Percentiles rank a stretch among this genome's conserved stretches.
Conservation (phyloP, 2,329 filamentous ascomycete species). For the Fusarium sp. region DNA sequence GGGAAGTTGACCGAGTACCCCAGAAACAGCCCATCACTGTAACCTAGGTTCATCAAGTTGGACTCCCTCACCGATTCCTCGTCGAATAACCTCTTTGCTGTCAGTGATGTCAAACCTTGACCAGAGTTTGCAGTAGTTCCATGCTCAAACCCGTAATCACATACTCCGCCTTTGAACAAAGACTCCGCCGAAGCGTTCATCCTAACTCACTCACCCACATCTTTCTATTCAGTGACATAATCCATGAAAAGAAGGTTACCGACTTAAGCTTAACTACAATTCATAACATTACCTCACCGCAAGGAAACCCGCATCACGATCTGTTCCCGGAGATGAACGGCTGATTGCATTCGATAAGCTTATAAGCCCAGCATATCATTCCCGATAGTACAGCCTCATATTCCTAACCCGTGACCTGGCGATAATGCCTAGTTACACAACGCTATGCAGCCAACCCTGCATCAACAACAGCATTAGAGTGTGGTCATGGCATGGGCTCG, state of each 20-base stretch:
- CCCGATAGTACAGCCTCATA: neutral
- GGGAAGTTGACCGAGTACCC: conserved; percentile 19
- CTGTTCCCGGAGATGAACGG: neutral
- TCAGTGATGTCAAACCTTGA: neutral
- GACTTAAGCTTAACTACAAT: neutral
- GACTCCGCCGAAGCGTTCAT: neutral
- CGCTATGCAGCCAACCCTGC: conserved; percentile 22
- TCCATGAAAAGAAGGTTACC: neutral
- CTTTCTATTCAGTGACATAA: neutral
- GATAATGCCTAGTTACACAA: conserved; percentile 16
- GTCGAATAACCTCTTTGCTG: neutral
- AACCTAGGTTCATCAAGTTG: neutral
- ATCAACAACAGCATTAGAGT: conserved; percentile 12
- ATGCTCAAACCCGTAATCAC: neutral
- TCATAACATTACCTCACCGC: neutral
- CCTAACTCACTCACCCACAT: neutral
- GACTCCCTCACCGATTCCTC: neutral
- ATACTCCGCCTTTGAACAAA: neutral
- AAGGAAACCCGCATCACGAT: neutral
- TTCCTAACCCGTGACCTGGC: neutral
- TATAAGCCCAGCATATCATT: neutral
- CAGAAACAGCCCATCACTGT: conserved; percentile 5
- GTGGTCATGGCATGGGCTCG: conserved; percentile 1
- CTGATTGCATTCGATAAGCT: conserved; percentile 1
- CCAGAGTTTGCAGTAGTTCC: neutral